These are phyloP conservation scores for Fomitopsis pinicola DNA, from an alignment of 1,284 basidiomycete genomes.

Conservation along the genomic window DNA sequence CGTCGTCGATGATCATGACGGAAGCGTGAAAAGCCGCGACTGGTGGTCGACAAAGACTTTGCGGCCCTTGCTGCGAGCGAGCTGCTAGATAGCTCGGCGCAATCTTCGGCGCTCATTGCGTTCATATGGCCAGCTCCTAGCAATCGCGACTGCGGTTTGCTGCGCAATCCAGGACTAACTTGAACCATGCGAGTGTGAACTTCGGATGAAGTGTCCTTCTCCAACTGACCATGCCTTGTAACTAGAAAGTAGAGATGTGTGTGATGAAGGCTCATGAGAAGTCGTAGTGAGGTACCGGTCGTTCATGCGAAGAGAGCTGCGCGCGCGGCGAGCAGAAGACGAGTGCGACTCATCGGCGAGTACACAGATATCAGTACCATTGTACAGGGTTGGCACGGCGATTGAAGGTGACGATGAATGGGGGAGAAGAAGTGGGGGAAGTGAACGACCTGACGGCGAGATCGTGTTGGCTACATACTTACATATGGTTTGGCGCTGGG, in stretches of 20 bases:
- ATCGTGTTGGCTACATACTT: too few relatives aligned
- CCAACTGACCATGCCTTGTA: neutral
- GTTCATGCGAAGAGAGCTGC: too few relatives aligned
- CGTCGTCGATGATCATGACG: constrained; percentile 27
- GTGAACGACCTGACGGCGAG: too few relatives aligned
- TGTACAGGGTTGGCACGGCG: too few relatives aligned
- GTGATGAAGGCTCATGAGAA: neutral
- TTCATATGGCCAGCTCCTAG: neutral
- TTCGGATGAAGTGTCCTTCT: neutral
- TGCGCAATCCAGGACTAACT: neutral
- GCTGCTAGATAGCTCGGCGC: neutral
- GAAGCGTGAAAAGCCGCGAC: neutral
- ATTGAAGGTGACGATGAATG: too few relatives aligned
- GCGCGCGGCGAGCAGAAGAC: too few relatives aligned
- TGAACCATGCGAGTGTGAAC: neutral
- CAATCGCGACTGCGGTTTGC: neutral
- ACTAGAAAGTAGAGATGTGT: neutral
- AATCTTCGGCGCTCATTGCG: neutral
- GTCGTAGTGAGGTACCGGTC: too few relatives aligned
- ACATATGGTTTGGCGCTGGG: too few relatives aligned
- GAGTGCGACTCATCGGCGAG: too few relatives aligned
- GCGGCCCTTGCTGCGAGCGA: neutral
- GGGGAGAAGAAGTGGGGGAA: too few relatives aligned
- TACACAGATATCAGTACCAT: too few relatives aligned
- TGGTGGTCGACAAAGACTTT: neutral